Evolutionary conservation across 2,329 filamentous ascomycete species (phyloP).

Genomic region (Fusarium annulatum): DNA sequence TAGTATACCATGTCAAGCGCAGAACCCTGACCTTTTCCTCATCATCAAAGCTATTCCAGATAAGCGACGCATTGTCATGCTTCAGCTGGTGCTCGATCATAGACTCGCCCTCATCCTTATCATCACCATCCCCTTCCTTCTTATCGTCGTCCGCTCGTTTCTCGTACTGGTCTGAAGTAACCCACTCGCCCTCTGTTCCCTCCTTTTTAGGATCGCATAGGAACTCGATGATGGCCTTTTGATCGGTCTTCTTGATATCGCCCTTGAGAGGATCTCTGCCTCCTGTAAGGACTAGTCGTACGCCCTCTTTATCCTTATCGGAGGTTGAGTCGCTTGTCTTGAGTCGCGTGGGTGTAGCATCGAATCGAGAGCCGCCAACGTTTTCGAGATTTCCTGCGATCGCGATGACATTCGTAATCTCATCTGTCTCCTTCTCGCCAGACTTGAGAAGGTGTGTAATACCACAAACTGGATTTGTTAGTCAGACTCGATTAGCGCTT

Average conservation of each 20-base stretch:
- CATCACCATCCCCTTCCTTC: conserved; percentile 52
- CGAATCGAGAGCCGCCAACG: conserved; percentile 67
- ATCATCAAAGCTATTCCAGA: conserved; percentile 78
- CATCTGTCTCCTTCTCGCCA: conserved; percentile 48
- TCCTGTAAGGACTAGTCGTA: conserved; percentile 76
- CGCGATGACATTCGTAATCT: conserved; percentile 66
- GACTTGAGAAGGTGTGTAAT: conserved; percentile 69
- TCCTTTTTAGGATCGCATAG: conserved; percentile 79
- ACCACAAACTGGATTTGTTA: conserved; percentile 72
- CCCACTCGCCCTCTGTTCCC: conserved; percentile 78
- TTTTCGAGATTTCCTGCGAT: conserved; percentile 78
- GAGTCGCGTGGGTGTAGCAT: conserved; percentile 74
- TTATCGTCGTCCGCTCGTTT: conserved; percentile 48
- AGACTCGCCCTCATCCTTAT: conserved; percentile 54
- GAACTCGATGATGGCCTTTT: conserved; percentile 86
- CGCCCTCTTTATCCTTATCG: conserved; percentile 76
- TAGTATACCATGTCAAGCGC: conserved; percentile 85
- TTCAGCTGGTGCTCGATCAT: conserved; percentile 63
- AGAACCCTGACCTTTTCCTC: conserved; percentile 71
- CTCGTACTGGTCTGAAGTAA: conserved; percentile 66
- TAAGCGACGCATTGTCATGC: conserved; percentile 71
- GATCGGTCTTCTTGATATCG: conserved; percentile 65
- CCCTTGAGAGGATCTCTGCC: conserved; percentile 59
- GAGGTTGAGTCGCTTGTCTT: conserved; percentile 71
- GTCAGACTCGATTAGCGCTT: not conserved